A percentile compares a stretch with the other conserved stretches of the same genome.
Evolutionary conservation across 805 yeast species (phyloP).

Genomic region (Saccharomycopsis malanga): DNA sequence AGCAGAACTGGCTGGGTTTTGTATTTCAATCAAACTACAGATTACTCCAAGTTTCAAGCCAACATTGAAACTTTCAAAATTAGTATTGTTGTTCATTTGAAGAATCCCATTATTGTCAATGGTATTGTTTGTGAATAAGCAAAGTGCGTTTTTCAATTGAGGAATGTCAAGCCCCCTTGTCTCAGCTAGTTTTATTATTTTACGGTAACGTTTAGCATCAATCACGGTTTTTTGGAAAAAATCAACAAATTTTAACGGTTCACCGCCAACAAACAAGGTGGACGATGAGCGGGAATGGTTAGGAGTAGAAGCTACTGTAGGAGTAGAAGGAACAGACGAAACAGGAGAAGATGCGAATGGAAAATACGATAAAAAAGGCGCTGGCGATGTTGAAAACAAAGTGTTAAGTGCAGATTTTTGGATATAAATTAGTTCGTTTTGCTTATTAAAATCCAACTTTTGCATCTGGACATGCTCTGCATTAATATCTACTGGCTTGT

Average conservation of each 20-base stretch:
- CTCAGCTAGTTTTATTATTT: not conserved
- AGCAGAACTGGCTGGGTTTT: not conserved
- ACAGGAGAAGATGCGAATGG: not conserved
- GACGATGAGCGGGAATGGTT: not conserved
- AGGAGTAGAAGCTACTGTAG: not conserved
- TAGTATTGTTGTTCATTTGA: not conserved
- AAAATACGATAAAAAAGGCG: no score
- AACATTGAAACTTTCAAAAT: not conserved
- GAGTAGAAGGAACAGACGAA: not conserved
- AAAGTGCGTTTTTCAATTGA: not conserved
- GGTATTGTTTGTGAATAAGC: not conserved
- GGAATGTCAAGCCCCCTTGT: not conserved
- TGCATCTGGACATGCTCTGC: not conserved
- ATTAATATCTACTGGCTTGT: not conserved
- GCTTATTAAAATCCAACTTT: not conserved
- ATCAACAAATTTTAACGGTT: not conserved
- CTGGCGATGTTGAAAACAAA: no score
- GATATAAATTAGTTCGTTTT: no score
- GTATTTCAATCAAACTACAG: constrained; percentile 6
- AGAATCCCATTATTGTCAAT: no score
- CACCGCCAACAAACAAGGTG: not conserved
- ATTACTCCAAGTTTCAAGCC: constrained; percentile 10
- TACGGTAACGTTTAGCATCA: not conserved
- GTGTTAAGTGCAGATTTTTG: no score
- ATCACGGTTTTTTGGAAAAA: constrained; percentile 2